phyloP scores from a whole-genome alignment of 192 early-diverging fungal species.

The Coemansia sp. region DNA sequence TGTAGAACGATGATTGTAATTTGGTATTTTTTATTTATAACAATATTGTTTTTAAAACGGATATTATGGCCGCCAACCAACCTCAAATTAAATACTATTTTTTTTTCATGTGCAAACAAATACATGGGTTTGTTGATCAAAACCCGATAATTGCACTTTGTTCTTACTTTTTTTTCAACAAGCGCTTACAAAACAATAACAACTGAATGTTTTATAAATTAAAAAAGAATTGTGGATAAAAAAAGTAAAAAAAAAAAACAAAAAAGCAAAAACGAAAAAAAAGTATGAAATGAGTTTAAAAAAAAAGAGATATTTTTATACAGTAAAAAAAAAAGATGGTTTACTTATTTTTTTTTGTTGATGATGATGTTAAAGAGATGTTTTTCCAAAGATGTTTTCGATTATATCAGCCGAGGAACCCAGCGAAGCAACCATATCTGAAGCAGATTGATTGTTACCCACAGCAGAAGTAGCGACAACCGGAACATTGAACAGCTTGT shows the following conservation, averaged over 20 bases:
- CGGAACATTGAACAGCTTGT: slow-evolving; percentile 19
- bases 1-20: too few relatives aligned
- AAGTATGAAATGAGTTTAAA: not conserved
- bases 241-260: slow-evolving; percentile 1
- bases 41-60: not conserved
- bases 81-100: not conserved
- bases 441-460: not conserved
- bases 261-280: not conserved
- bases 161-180: too few relatives aligned
- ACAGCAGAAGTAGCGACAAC: slow-evolving; percentile 1
- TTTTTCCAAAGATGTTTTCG: slow-evolving; percentile 19
- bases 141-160: too few relatives aligned
- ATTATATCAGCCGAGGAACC: slow-evolving; percentile 7
- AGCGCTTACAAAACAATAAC: too few relatives aligned
- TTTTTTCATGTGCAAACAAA: not conserved
- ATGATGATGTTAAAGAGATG: not conserved
- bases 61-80: not conserved
- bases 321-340: not conserved
- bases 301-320: slow-evolving; percentile 5
- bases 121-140: too few relatives aligned
- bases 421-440: not conserved
- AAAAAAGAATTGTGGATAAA: not conserved
- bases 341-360: slow-evolving; percentile 1
- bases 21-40: not conserved
- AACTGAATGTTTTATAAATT: not conserved